A percentile compares a stretch with the other conserved stretches of the same genome.
These are phyloP conservation scores for Acacia melanoxylon DNA, from an alignment of 306 rosid genomes.

Conservation along the genomic window DNA sequence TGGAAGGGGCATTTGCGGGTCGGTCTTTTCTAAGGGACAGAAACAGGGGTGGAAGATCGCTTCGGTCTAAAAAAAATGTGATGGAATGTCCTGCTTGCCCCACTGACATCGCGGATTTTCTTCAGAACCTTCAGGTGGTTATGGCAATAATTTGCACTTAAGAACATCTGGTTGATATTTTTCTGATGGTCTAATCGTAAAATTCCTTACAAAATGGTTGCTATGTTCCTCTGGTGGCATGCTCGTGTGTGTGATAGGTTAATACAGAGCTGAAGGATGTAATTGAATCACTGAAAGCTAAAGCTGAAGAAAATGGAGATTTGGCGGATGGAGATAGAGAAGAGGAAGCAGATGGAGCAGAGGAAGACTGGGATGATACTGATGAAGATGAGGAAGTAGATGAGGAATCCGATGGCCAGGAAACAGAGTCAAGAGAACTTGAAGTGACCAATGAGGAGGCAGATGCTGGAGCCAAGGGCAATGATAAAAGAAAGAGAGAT, in stretches of 20 bases:
- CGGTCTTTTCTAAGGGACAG: constrained; percentile 48
- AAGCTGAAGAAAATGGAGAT: constrained; percentile 38
- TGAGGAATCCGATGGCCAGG: neutral
- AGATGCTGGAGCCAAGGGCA: neutral
- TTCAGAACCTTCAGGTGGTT: constrained; percentile 61
- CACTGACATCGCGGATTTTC: constrained; percentile 61
- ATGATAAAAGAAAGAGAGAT: constrained; percentile 28
- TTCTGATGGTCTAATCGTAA: neutral
- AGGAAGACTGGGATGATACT: constrained; percentile 24
- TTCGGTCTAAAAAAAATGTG: constrained; percentile 57
- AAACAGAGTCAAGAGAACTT: neutral
- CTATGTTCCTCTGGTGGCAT: constrained; percentile 12
- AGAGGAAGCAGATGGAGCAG: constrained; percentile 20
- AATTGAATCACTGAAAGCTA: constrained; percentile 48
- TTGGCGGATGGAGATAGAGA: neutral
- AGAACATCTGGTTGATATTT: neutral
- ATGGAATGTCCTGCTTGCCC: constrained; percentile 65
- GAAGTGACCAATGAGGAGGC: constrained; percentile 8
- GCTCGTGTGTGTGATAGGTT: constrained; percentile 45
- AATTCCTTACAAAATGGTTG: neutral
- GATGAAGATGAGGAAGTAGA: neutral
- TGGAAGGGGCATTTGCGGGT: constrained; percentile 50
- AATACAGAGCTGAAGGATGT: constrained; percentile 53
- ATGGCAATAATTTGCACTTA: neutral
- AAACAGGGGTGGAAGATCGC: constrained; percentile 48